phyloP scores from a whole-genome alignment of 495 filamentous ascomycete species.

The Daldinia caldariorum region DNA sequence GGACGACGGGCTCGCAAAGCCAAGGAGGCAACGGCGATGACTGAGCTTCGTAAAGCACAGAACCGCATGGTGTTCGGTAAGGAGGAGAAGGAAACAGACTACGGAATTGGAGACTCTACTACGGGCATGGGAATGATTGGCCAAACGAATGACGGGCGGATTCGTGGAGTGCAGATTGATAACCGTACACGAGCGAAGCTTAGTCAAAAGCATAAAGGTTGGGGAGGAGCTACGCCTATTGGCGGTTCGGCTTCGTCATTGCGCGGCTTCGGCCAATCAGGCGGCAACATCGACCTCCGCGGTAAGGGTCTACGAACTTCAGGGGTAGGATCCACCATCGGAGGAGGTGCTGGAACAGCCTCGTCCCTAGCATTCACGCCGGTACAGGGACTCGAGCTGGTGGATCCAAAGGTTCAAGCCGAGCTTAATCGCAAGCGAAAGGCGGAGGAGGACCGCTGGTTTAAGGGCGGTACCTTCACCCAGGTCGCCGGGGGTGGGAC shows the following conservation, averaged over 20 bases:
- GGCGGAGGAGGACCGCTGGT: constrained; percentile 94
- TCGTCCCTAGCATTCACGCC: constrained; percentile 93
- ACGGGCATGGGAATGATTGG: constrained; percentile 96
- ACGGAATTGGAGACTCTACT: constrained; percentile 85
- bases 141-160: constrained; percentile 82
- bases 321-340: constrained; percentile 76
- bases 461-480: constrained; percentile 94
- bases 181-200: constrained; percentile 91
- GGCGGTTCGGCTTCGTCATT: constrained; percentile 78
- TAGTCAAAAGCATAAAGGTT: constrained; percentile 94
- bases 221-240: constrained; percentile 79
- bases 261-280: constrained; percentile 74
- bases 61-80: constrained; percentile 97
- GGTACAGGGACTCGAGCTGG: constrained; percentile 92
- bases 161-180: constrained; percentile 89
- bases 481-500: constrained; percentile 71
- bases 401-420: constrained; percentile 90
- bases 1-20: constrained; percentile 91
- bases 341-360: constrained; percentile 73
- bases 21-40: constrained; percentile 97
- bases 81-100: constrained; percentile 94
- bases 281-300: constrained; percentile 72
- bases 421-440: constrained; percentile 87
- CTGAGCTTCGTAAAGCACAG: constrained; percentile 93
- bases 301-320: constrained; percentile 77